Base-by-base conservation (phyloP, 257 asterid genomes). In the Nicotiana undulata region DNA sequence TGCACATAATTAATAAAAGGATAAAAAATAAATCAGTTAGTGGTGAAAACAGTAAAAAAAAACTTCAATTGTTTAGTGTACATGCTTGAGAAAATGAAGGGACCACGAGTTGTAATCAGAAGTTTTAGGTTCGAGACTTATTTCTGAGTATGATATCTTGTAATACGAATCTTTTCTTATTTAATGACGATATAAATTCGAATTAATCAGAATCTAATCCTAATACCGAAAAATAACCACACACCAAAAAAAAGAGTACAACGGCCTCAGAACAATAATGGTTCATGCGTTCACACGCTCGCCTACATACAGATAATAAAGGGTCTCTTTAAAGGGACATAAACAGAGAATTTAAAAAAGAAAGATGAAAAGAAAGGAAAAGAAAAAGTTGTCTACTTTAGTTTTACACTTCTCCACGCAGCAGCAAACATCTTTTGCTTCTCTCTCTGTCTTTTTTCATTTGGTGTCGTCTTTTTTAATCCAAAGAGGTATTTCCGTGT, bases 311-410 rank as follows among this genome's bases (percentile, higher is more conserved):
- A 61, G 52, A 64, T 8, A 59, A 40, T 34, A 83, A 72, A 80
- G 81, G 10, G 9, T n/a, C 17, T 17, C 22, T 34, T 17, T 20
- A 70, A 32, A 56, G 34, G 37, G 26, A 64, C 26, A 63, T 8
- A 18, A 61, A 34, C 31, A 32, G 83, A 75, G 83, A 83, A 81
- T 80, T 80, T 77, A 60, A 40, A 68, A 81, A 84, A 81, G 83
- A 59, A 59, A 55, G 58, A 34, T 78, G 56, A 68, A 66, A 67
- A 67, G 76, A 18, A 26, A 8, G 49, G 49, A 40, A 40, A 40
- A 40, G 49, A 40, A 59, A 81, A 80, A 85, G 88, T 55, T 64
- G 78, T 60, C 59, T 61, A 68, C 88, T 85, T 85, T 82, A 85
- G 55, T 31, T 67, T 58, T 46, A 81, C 31, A 53, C 63, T 86